Evolutionary conservation across 768 basidiomycete genomes (phyloP).

Genomic region (Steccherinum ochraceum): DNA sequence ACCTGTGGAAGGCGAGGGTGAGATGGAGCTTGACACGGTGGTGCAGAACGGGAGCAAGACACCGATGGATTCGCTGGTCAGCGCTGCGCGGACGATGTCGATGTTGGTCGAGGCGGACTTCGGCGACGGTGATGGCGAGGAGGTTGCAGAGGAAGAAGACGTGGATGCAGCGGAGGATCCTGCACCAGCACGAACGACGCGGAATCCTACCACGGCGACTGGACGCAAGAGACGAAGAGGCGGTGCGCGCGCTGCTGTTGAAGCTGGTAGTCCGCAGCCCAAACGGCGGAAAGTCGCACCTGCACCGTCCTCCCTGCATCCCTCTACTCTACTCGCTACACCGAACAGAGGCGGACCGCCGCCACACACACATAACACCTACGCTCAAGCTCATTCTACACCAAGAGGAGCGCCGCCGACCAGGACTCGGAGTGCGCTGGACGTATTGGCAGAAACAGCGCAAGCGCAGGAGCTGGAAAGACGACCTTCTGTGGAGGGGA

Average conservation of each 20-base stretch:
- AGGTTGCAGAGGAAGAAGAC: slow-evolving; percentile 16
- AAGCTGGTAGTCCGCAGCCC: neutral
- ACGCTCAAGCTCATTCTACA: slow-evolving; percentile 14
- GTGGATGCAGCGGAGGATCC: slow-evolving; percentile 15
- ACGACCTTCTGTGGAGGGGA: slow-evolving; percentile 11
- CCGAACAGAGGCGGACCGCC: neutral
- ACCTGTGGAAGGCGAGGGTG: neutral
- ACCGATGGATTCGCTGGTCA: slow-evolving; percentile 53
- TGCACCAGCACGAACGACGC: slow-evolving; percentile 17
- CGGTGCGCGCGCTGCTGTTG: neutral
- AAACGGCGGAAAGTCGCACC: slow-evolving; percentile 4
- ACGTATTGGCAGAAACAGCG: slow-evolving; percentile 70
- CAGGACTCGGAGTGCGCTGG: slow-evolving; percentile 44
- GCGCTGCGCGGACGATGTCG: slow-evolving; percentile 54
- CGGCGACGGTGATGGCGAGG: slow-evolving; percentile 12
- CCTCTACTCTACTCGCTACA: neutral
- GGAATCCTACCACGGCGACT: slow-evolving; percentile 3
- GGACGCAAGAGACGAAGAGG: neutral
- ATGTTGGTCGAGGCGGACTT: slow-evolving; percentile 39
- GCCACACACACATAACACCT: neutral
- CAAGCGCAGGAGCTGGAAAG: slow-evolving; percentile 21
- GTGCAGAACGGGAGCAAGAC: slow-evolving; percentile 25
- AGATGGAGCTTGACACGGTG: neutral
- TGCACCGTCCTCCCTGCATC: neutral
- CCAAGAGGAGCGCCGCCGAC: neutral